Percentiles rank a stretch among this genome's conserved stretches.
phyloP scores from a whole-genome alignment of 1,139 yeast species.

The Kodamaea suecica region DNA sequence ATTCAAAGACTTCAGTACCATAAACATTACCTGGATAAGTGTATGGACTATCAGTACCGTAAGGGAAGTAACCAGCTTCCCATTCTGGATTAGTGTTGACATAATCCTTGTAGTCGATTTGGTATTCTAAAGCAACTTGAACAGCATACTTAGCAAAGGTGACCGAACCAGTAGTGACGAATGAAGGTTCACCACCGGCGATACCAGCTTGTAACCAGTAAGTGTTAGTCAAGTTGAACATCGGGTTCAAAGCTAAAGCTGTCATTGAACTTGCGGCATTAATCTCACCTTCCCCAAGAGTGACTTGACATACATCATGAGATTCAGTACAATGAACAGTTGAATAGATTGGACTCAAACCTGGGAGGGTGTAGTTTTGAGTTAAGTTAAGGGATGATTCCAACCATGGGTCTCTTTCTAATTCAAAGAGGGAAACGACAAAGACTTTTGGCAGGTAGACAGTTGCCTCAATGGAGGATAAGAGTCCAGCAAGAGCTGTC shows the following conservation, averaged over 20 bases:
- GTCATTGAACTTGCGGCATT: constrained; percentile 63
- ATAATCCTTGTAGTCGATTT: constrained; percentile 47
- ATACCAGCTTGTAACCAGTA: constrained; percentile 66
- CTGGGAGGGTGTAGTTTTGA: constrained; percentile 54
- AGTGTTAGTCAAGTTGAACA: constrained; percentile 56
- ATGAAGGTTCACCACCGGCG: constrained; percentile 59
- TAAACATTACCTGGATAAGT: constrained; percentile 55
- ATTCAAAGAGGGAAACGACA: constrained; percentile 54
- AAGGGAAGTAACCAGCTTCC: constrained; percentile 60
- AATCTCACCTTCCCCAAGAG: constrained; percentile 69
- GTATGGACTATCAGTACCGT: constrained; percentile 50
- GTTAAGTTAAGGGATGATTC: constrained; percentile 29
- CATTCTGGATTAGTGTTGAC: constrained; percentile 50
- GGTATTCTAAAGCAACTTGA: constrained; percentile 60
- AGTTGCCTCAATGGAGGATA: constrained; percentile 19
- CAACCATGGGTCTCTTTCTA: constrained; percentile 57
- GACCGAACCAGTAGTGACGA: constrained; percentile 51
- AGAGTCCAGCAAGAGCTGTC: constrained; percentile 13
- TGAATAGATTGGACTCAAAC: constrained; percentile 61
- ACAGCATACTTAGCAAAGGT: constrained; percentile 62
- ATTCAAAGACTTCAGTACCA: constrained; percentile 65
- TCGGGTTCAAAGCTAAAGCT: constrained; percentile 52
- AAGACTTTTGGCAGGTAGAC: constrained; percentile 51
- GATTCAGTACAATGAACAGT: constrained; percentile 52
- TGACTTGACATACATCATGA: constrained; percentile 56